These are phyloP conservation scores for Trametes elegans DNA, from an alignment of 768 basidiomycete species.

Conservation along the genomic window DNA sequence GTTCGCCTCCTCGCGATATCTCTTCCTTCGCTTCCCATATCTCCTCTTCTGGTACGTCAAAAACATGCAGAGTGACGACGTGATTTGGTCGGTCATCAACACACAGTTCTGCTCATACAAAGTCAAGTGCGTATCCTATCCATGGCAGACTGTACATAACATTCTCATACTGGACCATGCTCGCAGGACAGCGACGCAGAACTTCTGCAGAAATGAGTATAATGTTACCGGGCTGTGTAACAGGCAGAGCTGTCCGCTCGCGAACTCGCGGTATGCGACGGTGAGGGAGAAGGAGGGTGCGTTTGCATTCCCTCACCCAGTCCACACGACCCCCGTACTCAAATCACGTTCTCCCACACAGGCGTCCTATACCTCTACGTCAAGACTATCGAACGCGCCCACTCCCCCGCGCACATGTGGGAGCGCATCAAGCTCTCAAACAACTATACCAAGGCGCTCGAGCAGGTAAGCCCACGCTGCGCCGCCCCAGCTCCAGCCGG, in stretches of 20 bases:
- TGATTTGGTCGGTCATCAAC: constrained; percentile 97
- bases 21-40: not conserved
- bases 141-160: not conserved
- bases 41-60: not conserved
- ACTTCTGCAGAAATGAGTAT: constrained; percentile 98
- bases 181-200: constrained; percentile 85
- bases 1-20: not conserved
- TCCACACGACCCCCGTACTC: not conserved
- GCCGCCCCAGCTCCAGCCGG: not conserved
- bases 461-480: constrained; percentile 64
- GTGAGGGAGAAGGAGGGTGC: constrained; percentile 92
- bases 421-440: constrained; percentile 90
- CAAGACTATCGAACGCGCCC: constrained; percentile 97
- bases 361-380: constrained; percentile 90
- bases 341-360: constrained; percentile 25
- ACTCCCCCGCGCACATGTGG: constrained; percentile 97
- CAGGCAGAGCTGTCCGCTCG: constrained; percentile 94
- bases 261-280: constrained; percentile 97
- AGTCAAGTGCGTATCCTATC: constrained; percentile 77
- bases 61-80: constrained; percentile 91
- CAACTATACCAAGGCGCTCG: constrained; percentile 92
- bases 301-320: constrained; percentile 9
- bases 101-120: constrained; percentile 98
- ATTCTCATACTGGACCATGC: constrained; percentile 12
- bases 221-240: constrained; percentile 96